These are phyloP conservation scores for Thyridium curvatum DNA, from an alignment of 2,329 filamentous ascomycete genomes.

Conservation along the genomic window DNA sequence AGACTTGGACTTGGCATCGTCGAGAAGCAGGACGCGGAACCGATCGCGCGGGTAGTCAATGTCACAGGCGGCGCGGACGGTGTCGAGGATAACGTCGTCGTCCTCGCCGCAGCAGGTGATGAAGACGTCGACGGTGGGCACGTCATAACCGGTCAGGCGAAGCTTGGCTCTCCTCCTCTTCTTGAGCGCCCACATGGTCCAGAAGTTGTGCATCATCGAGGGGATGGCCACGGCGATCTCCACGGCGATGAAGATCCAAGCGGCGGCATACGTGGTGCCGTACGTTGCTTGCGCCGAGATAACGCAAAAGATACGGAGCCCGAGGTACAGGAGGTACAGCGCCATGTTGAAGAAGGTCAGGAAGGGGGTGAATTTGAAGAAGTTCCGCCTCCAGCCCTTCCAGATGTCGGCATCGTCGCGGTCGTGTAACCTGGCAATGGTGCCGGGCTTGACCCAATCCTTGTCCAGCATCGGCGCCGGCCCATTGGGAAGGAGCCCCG, in stretches of 20 bases:
- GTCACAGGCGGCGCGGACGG: conserved; percentile 45
- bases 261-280: conserved; percentile 32
- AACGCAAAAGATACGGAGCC: conserved; percentile 44
- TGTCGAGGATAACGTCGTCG: conserved; percentile 49
- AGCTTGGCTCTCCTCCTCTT: conserved; percentile 37
- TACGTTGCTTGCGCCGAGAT: conserved; percentile 39
- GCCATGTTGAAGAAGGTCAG: conserved; percentile 32
- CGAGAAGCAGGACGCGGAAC: conserved; percentile 48
- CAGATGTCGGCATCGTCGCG: conserved; percentile 38
- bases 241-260: conserved; percentile 13
- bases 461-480: conserved; percentile 19
- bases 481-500: conserved; percentile 27
- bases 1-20: conserved; percentile 42
- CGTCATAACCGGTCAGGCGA: conserved; percentile 38
- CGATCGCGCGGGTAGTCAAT: conserved; percentile 47
- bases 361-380: conserved; percentile 30
- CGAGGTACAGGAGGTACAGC: conserved; percentile 40
- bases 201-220: conserved; percentile 12
- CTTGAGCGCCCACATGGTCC: conserved; percentile 14
- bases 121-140: conserved; percentile 50
- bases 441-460: conserved; percentile 23
- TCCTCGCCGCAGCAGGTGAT: conserved; percentile 54
- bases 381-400: conserved; percentile 34
- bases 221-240: conserved; percentile 13
- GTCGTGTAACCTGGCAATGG: conserved; percentile 32